A percentile compares a stretch with the other conserved stretches of the same genome.
phyloP scores from a whole-genome alignment of 257 asterid genomes.

The Cinchona pubescens region DNA sequence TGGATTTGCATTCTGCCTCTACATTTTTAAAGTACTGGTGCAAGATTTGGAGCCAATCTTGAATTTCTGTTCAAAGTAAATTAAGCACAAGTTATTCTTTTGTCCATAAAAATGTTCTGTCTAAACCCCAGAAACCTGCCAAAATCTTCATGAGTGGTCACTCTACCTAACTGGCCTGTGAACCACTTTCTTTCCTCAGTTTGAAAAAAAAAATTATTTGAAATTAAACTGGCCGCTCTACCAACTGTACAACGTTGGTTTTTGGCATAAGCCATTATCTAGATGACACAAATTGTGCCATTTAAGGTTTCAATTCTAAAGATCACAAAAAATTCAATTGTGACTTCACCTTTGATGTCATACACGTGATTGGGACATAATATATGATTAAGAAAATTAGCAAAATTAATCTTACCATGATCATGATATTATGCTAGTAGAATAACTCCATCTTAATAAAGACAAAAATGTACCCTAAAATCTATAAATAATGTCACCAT shows the following conservation, averaged over 20 bases:
- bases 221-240: slow-evolving; percentile 8
- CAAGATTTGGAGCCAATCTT: background rate
- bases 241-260: background rate
- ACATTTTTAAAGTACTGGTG: background rate
- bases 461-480: slow-evolving; percentile 44
- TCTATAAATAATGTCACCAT: slow-evolving; percentile 23
- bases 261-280: slow-evolving; percentile 14
- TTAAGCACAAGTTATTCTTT: background rate
- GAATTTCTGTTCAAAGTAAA: background rate
- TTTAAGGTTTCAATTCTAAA: slow-evolving; percentile 3
- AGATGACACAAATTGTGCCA: slow-evolving; percentile 9
- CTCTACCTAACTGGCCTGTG: background rate
- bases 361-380: slow-evolving; percentile 10
- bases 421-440: slow-evolving; percentile 29
- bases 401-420: slow-evolving; percentile 2
- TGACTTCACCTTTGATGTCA: slow-evolving; percentile 17
- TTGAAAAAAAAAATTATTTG: slow-evolving; percentile 7
- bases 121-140: background rate
- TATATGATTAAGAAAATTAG: background rate
- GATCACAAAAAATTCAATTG: background rate
- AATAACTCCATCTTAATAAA: slow-evolving; percentile 34
- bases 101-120: background rate
- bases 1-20: background rate
- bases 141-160: background rate
- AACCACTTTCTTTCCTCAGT: background rate